Base-by-base conservation (phyloP, 306 rosid genomes). In the Prunus mume region DNA sequence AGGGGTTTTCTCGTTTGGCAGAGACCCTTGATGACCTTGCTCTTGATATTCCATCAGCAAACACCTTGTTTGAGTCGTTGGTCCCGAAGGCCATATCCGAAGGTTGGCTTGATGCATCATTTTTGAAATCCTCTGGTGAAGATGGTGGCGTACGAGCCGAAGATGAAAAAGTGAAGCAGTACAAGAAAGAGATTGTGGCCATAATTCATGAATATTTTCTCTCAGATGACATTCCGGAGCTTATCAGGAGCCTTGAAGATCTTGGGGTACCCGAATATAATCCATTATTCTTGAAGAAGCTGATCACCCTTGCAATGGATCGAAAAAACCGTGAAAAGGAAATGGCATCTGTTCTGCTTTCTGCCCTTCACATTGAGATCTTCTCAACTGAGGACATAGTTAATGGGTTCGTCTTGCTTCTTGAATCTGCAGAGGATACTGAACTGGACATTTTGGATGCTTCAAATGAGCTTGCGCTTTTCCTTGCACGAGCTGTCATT, bases 21-120 rank as follows among this genome's bases (percentile, higher is more conserved):
- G 98, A 95, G 83, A 91, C 91, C 80, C 91, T 95, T 12, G 98
- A 95, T 82, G 98, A 95, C 87, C 98, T 95, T 80, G 96, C 97
- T 65, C 97, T 95, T 78, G 98, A 95, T 79, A 88, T 95, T 84
- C 98, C 97, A 19, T 92, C 93, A 1, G 98, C 98, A 56, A 89
- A 86, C 70, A 52, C 85, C 13, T 83, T 82, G 87, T 95, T 85
- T 76, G 84, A 84, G 67, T 86, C 93, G 2, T 83, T 92, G 61
- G 87, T 92, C 27, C 97, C 91, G 13, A 83, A 85, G 85, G 99
- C 99, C 45, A 83, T 91, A 68, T 80, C 91, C 28, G 96, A 90
- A 82, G 97, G 96, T 62, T 95, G 98, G 98, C 98, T 95, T 75
- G 98, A 95, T 84, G 88, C 88, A 74, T 90, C 97, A 69, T 88